Evolutionary conservation across 176 grass and related monocot species (phyloP), one percentile per base, ranked within the genome.

Genomic region (Secale cereale): DNA sequence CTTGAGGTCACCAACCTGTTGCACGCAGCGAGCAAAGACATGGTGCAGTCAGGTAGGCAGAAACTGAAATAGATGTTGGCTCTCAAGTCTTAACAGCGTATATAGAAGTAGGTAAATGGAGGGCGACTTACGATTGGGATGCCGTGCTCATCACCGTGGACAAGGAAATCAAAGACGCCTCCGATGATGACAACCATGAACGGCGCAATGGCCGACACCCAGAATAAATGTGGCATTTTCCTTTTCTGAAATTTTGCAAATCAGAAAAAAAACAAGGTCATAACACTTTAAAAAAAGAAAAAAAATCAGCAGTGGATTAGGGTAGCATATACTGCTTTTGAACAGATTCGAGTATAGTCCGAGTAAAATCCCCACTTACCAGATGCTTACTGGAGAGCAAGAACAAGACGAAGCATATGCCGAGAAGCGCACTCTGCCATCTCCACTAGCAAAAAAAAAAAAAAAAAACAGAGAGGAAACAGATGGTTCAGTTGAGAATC

Each of bases 391-490:
- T 70, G 20, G 86, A 77, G 29, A 96, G 52, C 90, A 99, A 69
- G 43, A 99, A 85, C 28, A 81, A 5, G 26, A 99, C 80, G 81
- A 99, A 96, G 91, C 87, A 92, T 80, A 88, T 71, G 64, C 97
- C 97, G 31, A 99, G 90, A 72, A 94, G 22, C 62, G 78, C 80
- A 73, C 97, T 99, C 88, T 99, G 59, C 97, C 97, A 99, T 86
- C 70, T 91, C 97, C 93, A 99, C 97, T 99, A 79, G 28, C 22
- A 85, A 83, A 32, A 79, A n/a, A n/a, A n/a, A n/a, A n/a, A n/a
- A n/a, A n/a, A n/a, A n/a, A 43, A 89, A 63, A 59, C 35, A 19
- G 29, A 65, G 89, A 87, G 19, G 67, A 59, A 14, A 68, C 14
- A 61, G 62, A 81, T 2, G 30, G 43, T 59, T 83, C 84, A 73